Evolutionary conservation across 371 early-diverging fungal genomes (phyloP), one percentile per base, ranked within the genome.

Genomic region (Nosema bombycis): DNA sequence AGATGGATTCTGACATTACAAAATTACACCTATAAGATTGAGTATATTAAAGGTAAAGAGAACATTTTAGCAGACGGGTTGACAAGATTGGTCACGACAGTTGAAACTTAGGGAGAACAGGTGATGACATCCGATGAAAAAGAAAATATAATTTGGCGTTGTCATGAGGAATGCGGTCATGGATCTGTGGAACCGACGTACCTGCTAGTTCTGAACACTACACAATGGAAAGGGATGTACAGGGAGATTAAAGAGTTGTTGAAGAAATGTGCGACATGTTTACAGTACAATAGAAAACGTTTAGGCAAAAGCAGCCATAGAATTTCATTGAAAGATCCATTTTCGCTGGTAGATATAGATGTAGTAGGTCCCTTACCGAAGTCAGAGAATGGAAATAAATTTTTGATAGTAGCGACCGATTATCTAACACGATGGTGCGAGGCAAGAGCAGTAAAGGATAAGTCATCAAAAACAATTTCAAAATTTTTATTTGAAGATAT

Each of bases 321-420:
- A n/a, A n/a, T n/a, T n/a, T n/a, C n/a, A n/a, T n/a, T n/a, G n/a
- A n/a, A n/a, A 29, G 1, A 15, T 23, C 3, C 4, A 76, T 83
- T 0, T 87, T 86, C 72, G 56, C 82, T 6, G 26, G 74, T 12
- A 82, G 84, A 79, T 0, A 60, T 87, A 0, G 86, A 88, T 30
- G 83, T 83, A 33, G 76, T 88, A 55, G 86, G 86, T 18, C 82
- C 73, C 0, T 73, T 85, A 21, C 82, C 82, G 0, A 38, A 38
- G 2, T 80, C 83, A 0, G 23, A 61, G 6, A 1, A 58, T 0
- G 82, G 81, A 0, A 87, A 87, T 71, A 78, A 46, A 1, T 87
- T 80, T 80, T 85, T 89, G 2, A 34, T 88, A 0, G 79, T 84
- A 0, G 87, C 86, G 2, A 82, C 86, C 30, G 89, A 89, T 54